Percentiles rank a stretch among this genome's conserved stretches.
These are phyloP conservation scores for Tetrahymena thermophila DNA, from an alignment of 73 alveolate genomes.

Conservation along the genomic window DNA sequence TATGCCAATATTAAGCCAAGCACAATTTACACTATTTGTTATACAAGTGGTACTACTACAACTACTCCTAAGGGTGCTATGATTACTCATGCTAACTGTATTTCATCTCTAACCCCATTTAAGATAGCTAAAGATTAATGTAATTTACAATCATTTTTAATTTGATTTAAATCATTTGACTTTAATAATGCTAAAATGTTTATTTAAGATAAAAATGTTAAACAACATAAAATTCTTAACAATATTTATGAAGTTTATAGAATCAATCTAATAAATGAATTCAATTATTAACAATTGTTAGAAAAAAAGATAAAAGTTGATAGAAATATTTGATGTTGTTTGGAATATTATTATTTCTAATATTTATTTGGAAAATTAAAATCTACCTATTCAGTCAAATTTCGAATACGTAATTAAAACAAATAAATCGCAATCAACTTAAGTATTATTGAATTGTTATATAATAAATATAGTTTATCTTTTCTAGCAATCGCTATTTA, in stretches of 20 bases:
- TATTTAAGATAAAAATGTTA: no score
- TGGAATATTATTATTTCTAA: neutral
- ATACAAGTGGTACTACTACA: conserved; percentile 89
- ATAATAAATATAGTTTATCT: neutral
- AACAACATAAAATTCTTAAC: no score
- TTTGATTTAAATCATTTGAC: neutral
- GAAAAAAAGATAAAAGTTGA: no score
- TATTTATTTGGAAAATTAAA: neutral
- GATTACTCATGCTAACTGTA: conserved; percentile 62
- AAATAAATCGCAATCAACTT: neutral
- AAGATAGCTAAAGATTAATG: neutral
- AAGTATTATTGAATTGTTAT: neutral
- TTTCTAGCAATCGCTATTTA: neutral
- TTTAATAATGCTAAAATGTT: neutral
- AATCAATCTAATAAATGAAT: no score
- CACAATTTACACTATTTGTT: conserved; percentile 43
- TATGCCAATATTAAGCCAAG: conserved; percentile 7
- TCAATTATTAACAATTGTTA: no score
- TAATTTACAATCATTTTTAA: neutral
- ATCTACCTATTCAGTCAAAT: neutral
- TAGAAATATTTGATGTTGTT: neutral
- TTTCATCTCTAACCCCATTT: conserved; percentile 35
- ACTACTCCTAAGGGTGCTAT: conserved; percentile 88
- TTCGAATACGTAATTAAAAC: neutral
- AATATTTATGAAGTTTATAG: no score